Evolutionary conservation across 1,284 basidiomycete genomes (phyloP).

Genomic region (Pseudomicrostroma phylloplanum): DNA sequence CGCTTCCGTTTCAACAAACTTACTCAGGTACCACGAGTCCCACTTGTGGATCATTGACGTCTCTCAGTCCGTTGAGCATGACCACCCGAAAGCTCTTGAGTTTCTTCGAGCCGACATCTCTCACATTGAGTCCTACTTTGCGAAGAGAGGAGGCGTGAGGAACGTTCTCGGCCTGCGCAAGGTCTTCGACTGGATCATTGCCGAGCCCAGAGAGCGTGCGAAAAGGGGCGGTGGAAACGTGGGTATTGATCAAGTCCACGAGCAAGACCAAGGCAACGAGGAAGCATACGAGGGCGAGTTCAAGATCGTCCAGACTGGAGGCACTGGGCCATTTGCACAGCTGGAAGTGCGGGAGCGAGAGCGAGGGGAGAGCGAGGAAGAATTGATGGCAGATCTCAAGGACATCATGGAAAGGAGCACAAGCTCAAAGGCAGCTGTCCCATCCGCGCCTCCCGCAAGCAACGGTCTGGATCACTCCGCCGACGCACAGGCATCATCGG

Average conservation of each 20-base stretch:
- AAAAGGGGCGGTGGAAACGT: constrained; percentile 30
- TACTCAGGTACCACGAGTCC: constrained; percentile 52
- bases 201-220: constrained; percentile 18
- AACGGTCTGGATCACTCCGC: not conserved
- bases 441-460: not conserved
- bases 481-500: not conserved
- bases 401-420: constrained; percentile 18
- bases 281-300: not conserved
- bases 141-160: constrained; percentile 61
- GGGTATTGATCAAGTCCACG: constrained; percentile 30
- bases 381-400: constrained; percentile 28
- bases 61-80: constrained; percentile 95
- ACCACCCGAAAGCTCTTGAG: constrained; percentile 79
- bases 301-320: constrained; percentile 6
- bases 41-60: constrained; percentile 96
- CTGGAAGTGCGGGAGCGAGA: constrained; percentile 8
- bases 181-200: constrained; percentile 63
- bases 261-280: constrained; percentile 2
- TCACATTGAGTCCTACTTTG: constrained; percentile 90
- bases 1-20: constrained; percentile 27
- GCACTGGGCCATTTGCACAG: constrained; percentile 15
- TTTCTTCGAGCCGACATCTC: constrained; percentile 87
- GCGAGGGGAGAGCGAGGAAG: constrained; percentile 29
- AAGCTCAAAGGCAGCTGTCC: not conserved
- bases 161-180: constrained; percentile 70